Evolutionary conservation across 176 grass and related monocot genomes (phyloP).

Genomic region (Tuctoria greenei): DNA sequence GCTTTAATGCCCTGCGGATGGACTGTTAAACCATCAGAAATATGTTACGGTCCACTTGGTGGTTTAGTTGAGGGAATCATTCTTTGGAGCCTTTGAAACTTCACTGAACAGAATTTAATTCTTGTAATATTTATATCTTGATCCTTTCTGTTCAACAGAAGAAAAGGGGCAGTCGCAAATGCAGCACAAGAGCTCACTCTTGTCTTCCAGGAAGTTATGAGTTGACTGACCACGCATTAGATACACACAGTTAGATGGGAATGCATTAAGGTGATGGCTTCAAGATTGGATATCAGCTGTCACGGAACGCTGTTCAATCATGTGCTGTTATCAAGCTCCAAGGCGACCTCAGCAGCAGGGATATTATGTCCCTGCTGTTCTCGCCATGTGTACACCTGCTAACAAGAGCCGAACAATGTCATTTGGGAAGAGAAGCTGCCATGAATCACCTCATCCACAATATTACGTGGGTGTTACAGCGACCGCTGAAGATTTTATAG

Average conservation of each 20-base stretch:
- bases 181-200: constrained; percentile 82
- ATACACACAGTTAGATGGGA: constrained; percentile 31
- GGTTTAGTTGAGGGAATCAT: background rate
- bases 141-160: constrained; percentile 57
- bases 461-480: background rate
- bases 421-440: constrained; percentile 31
- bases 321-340: constrained; percentile 5
- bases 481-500: background rate
- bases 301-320: constrained; percentile 15
- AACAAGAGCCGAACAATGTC: constrained; percentile 41
- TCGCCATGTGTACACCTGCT: constrained; percentile 44
- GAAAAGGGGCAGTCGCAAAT: constrained; percentile 77
- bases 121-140: constrained; percentile 6
- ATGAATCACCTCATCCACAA: background rate
- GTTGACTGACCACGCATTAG: constrained; percentile 52
- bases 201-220: constrained; percentile 80
- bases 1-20: background rate
- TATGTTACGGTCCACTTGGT: background rate
- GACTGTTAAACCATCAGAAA: background rate
- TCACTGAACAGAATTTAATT: constrained; percentile 9
- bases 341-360: constrained; percentile 27
- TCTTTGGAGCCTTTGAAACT: background rate
- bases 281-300: constrained; percentile 2
- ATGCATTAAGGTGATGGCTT: constrained; percentile 4
- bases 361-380: constrained; percentile 1